A percentile compares a stretch with the other conserved stretches of the same genome.
Conservation (phyloP, 129 eudicot genomes). For the Saussurea involucrata region DNA sequence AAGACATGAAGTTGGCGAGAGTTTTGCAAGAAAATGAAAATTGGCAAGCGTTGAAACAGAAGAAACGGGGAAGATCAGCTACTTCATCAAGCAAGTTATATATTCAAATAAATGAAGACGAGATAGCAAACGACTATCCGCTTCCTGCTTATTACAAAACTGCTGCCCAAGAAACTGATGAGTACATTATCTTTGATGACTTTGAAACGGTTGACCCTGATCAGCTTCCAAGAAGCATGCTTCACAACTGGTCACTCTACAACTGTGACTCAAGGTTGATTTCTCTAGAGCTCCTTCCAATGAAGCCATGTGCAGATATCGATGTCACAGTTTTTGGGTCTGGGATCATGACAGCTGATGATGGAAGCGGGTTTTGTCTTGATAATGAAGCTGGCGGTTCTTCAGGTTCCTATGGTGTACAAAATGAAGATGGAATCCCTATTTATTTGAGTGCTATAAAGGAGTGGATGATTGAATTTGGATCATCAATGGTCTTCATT, state of each 20-base stretch:
- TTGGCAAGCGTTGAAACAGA: constrained; percentile 57
- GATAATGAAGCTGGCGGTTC: constrained; percentile 55
- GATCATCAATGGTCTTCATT: constrained; percentile 84
- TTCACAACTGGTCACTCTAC: constrained; percentile 94
- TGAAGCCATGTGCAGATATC: constrained; percentile 96
- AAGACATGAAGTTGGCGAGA: constrained; percentile 56
- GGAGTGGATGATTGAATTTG: constrained; percentile 97
- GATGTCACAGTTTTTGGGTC: constrained; percentile 95
- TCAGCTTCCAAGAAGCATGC: constrained; percentile 82
- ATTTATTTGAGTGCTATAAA: constrained; percentile 85
- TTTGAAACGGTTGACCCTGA: constrained; percentile 50
- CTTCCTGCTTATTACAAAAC: constrained; percentile 77
- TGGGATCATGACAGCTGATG: constrained; percentile 81
- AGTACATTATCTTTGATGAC: constrained; percentile 57
- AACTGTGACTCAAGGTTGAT: constrained; percentile 88
- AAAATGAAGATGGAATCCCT: constrained; percentile 75
- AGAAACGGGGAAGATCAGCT: constrained; percentile 34
- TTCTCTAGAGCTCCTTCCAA: constrained; percentile 92
- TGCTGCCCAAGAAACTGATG: constrained; percentile 57
- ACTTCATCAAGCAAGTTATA: constrained; percentile 46
- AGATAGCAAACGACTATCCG: constrained; percentile 75
- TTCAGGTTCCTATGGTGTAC: constrained; percentile 43
- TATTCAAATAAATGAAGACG: constrained; percentile 72
- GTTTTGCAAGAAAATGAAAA: constrained; percentile 66
- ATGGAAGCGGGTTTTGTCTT: constrained; percentile 83